phyloP scores from a whole-genome alignment of 1,284 basidiomycete species.

The Malassezia brasiliensis region DNA sequence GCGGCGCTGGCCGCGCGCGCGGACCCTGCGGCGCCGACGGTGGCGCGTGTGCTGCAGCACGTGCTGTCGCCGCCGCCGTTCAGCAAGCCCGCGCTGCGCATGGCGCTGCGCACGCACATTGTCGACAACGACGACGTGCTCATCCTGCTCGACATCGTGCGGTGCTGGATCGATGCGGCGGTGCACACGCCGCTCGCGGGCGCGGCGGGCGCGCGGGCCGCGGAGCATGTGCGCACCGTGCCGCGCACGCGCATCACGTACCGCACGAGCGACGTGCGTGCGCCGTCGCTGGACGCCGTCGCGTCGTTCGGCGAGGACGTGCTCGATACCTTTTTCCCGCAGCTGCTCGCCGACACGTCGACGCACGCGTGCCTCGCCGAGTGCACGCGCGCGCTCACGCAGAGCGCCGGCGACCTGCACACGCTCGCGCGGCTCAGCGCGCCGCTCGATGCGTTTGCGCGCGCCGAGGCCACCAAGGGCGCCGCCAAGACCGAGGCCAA shows the following conservation, averaged over 20 bases:
- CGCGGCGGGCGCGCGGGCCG: background rate
- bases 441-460: constrained; percentile 10
- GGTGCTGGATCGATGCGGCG: constrained; percentile 5
- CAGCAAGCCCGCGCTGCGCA: constrained; percentile 12
- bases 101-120: constrained; percentile 18
- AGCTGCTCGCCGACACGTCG: constrained; percentile 5
- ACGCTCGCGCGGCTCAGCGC: constrained; percentile 6
- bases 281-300: constrained; percentile 8
- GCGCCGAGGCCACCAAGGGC: background rate
- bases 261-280: constrained; percentile 12
- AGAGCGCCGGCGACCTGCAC: constrained; percentile 5
- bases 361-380: constrained; percentile 12
- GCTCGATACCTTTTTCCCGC: constrained; percentile 19
- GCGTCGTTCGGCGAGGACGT: constrained; percentile 15
- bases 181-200: constrained; percentile 7
- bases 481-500: background rate
- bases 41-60: constrained; percentile 17
- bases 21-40: constrained; percentile 1
- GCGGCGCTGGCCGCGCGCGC: constrained; percentile 4
- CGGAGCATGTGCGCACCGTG: constrained; percentile 4
- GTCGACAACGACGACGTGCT: constrained; percentile 10
- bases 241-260: constrained; percentile 9
- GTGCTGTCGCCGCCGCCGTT: constrained; percentile 14
- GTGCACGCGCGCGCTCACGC: constrained; percentile 1
- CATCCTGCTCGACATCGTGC: constrained; percentile 15